A percentile compares a stretch with the other conserved stretches of the same genome.
These are phyloP conservation scores for Suhomyces prunicola DNA, from an alignment of 805 yeast genomes.

Conservation along the genomic window DNA sequence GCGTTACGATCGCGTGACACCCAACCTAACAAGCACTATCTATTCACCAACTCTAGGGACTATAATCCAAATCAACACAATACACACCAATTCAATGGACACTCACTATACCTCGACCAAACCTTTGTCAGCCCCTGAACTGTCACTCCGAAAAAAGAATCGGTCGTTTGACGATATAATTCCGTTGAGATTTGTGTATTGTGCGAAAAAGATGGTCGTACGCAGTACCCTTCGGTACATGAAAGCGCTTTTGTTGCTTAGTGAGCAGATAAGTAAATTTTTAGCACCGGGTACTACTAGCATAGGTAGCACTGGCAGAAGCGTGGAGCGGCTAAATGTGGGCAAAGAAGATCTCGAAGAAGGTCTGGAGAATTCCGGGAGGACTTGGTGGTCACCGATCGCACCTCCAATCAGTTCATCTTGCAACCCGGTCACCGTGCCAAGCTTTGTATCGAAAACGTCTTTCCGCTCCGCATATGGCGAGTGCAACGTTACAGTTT, in stretches of 20 bases:
- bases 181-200: background rate
- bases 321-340: background rate
- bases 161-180: background rate
- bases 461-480: background rate
- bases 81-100: too few species aligned
- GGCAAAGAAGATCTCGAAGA: background rate
- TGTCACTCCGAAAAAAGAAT: background rate
- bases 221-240: conserved; percentile 2
- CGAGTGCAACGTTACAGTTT: background rate
- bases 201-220: background rate
- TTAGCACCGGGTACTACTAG: background rate
- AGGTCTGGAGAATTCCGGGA: background rate
- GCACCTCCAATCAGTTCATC: background rate
- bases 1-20: background rate
- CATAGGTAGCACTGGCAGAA: background rate
- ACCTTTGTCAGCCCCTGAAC: background rate
- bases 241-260: background rate
- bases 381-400: background rate
- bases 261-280: background rate
- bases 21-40: background rate
- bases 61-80: background rate
- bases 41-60: background rate
- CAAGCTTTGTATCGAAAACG: background rate
- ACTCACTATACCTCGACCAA: background rate
- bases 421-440: background rate